Conservation (phyloP, 2,329 filamentous ascomycete genomes). For the Sporothrix pseudoabietina region DNA sequence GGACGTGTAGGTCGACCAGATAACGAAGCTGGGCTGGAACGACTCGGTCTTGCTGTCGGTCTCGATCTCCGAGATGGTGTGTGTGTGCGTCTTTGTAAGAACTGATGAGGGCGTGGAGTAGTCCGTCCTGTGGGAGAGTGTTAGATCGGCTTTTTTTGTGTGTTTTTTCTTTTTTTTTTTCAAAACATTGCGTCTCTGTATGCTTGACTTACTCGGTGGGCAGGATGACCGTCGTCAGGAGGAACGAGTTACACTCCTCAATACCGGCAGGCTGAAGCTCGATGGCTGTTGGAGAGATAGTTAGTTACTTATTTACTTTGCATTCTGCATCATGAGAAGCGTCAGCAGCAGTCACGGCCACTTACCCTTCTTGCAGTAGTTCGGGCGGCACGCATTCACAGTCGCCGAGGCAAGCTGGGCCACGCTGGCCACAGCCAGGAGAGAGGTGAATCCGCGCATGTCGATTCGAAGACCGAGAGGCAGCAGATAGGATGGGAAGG, state of each 20-base stretch:
- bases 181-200: not conserved
- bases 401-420: conserved; percentile 12
- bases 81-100: conserved; percentile 5
- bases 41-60: not conserved
- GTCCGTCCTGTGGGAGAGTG: not conserved
- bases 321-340: not conserved
- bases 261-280: not conserved
- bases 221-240: conserved; percentile 18
- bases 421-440: conserved; percentile 16
- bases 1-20: conserved; percentile 26
- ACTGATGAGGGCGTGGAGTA: conserved; percentile 2
- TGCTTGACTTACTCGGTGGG: conserved; percentile 8
- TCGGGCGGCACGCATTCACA: conserved; percentile 8
- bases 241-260: conserved; percentile 21
- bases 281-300: not conserved
- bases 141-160: not conserved
- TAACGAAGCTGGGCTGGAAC: conserved; percentile 26
- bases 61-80: conserved; percentile 22
- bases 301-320: not conserved
- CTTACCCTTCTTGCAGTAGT: conserved; percentile 9
- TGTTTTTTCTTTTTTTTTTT: not conserved
- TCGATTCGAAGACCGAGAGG: not conserved
- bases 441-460: conserved; percentile 21
- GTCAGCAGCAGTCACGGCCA: too few species aligned
- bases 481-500: not conserved